Evolutionary conservation across 2,329 filamentous ascomycete genomes (phyloP).

Genomic region (Diaporthe sp.): DNA sequence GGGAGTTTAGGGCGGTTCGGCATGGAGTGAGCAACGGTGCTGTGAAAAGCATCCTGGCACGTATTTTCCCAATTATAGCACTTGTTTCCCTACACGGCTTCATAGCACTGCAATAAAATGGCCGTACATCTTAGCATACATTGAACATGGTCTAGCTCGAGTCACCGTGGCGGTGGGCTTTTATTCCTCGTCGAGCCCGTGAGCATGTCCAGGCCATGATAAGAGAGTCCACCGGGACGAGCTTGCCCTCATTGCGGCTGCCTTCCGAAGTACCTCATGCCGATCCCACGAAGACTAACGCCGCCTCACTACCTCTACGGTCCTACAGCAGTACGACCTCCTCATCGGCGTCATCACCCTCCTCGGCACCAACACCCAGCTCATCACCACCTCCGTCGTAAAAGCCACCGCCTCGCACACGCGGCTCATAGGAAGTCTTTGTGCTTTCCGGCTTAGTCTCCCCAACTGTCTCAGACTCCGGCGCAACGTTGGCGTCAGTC

Average conservation of each 20-base stretch:
- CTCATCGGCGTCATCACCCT: neutral
- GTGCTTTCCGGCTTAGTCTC: neutral
- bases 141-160: neutral
- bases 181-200: neutral
- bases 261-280: neutral
- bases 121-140: neutral
- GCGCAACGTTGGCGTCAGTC: neutral
- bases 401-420: too few relatives aligned
- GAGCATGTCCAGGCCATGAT: neutral
- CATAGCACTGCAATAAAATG: neutral
- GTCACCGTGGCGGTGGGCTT: neutral
- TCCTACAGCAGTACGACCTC: constrained; percentile 19
- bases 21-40: neutral
- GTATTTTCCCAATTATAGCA: neutral
- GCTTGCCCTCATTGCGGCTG: neutral
- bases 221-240: neutral
- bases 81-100: neutral
- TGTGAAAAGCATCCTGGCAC: neutral
- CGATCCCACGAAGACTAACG: neutral
- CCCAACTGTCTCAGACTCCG: neutral
- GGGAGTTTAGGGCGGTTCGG: neutral
- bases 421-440: neutral
- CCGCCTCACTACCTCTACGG: neutral
- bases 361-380: neutral
- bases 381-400: neutral